These are phyloP conservation scores for Hordeum pubiflorum DNA, from an alignment of 202 grass and related monocot genomes.

Conservation along the genomic window DNA sequence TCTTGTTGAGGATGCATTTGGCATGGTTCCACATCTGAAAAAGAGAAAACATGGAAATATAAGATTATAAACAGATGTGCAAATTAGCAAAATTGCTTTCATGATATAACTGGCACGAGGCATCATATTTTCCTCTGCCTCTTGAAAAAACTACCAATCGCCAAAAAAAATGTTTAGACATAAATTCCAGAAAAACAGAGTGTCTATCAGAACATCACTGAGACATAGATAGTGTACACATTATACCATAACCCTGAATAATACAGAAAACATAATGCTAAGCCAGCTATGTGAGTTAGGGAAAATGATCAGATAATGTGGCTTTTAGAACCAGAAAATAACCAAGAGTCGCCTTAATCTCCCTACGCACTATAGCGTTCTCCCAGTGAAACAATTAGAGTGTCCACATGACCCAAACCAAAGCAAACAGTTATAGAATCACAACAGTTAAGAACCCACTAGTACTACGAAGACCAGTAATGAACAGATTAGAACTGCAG, in stretches of 20 bases:
- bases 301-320: background rate
- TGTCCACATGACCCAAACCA: background rate
- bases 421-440: background rate
- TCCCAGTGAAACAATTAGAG: background rate
- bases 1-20: constrained; percentile 65
- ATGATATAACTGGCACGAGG: background rate
- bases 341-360: background rate
- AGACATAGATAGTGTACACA: background rate
- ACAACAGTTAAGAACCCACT: background rate
- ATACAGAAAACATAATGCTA: background rate
- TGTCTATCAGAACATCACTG: background rate
- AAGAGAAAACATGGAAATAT: constrained; percentile 3
- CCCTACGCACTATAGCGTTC: background rate
- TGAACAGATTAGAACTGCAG: background rate
- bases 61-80: background rate
- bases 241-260: background rate
- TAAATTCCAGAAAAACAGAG: background rate
- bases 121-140: background rate
- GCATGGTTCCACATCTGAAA: constrained; percentile 98
- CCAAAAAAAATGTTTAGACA: background rate
- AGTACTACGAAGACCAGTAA: background rate
- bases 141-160: background rate
- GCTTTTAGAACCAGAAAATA: too few species aligned
- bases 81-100: background rate
- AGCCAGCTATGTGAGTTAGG: background rate